Evolutionary conservation across 2,329 filamentous ascomycete species (phyloP).

Genomic region (Sporothrix brunneoviolacea): DNA sequence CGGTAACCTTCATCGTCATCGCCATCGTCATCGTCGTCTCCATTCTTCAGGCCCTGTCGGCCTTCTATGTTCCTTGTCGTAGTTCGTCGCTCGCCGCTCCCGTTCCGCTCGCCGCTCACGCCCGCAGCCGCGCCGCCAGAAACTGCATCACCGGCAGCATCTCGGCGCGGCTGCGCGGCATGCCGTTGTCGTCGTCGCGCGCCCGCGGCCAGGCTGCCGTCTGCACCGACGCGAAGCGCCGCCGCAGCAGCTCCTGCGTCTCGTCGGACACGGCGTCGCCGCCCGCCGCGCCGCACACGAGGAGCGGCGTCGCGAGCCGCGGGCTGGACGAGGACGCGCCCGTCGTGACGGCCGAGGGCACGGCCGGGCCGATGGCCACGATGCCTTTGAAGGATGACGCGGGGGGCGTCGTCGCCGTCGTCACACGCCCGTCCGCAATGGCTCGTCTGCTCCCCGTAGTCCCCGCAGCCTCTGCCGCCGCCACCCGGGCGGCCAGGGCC

Average conservation of each 20-base stretch:
- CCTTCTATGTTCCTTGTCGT: too few relatives aligned
- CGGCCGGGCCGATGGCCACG: constrained; percentile 42
- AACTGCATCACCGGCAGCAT: constrained; percentile 88
- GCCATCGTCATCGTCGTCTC: too few relatives aligned
- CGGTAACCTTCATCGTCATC: too few relatives aligned
- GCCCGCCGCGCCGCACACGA: constrained; percentile 52
- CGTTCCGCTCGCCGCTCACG: not conserved
- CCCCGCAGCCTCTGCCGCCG: not conserved
- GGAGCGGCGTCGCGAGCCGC: constrained; percentile 57
- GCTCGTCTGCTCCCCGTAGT: too few relatives aligned
- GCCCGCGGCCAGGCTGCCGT: constrained; percentile 60
- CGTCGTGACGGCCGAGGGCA: constrained; percentile 49
- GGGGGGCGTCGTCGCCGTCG: constrained; percentile 8
- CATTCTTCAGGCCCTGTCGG: too few relatives aligned
- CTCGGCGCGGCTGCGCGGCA: constrained; percentile 79
- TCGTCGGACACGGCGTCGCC: constrained; percentile 47
- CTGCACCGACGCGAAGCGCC: constrained; percentile 59
- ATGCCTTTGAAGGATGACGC: constrained; percentile 38
- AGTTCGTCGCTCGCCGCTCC: too few relatives aligned
- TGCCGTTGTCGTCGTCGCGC: constrained; percentile 54
- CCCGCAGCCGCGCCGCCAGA: constrained; percentile 57
- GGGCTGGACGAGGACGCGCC: constrained; percentile 28
- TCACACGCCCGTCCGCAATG: not conserved
- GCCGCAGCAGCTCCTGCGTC: constrained; percentile 56
- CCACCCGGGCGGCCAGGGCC: constrained; percentile 40